These are phyloP conservation scores for Claviceps sp. DNA, from an alignment of 2,329 filamentous ascomycete species.

Conservation along the genomic window DNA sequence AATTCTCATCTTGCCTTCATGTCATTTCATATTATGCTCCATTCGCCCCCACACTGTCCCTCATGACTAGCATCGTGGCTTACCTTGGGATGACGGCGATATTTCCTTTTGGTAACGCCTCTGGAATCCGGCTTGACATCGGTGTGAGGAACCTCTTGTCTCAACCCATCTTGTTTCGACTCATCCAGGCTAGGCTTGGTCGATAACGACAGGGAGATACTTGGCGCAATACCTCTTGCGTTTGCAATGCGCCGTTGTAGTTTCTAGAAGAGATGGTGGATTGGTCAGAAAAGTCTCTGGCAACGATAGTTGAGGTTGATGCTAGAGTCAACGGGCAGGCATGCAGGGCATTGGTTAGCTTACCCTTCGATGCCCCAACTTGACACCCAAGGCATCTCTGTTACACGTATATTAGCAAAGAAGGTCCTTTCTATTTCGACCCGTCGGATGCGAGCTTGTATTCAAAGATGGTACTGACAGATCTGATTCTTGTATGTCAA, in stretches of 20 bases:
- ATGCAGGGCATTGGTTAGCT: constrained; percentile 14
- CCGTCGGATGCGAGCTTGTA: too few species aligned
- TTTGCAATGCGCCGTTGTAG: constrained; percentile 74
- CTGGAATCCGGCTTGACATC: constrained; percentile 30
- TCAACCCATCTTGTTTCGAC: constrained; percentile 38
- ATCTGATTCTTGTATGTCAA: constrained; percentile 75
- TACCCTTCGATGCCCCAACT: constrained; percentile 70
- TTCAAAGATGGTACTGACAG: constrained; percentile 38
- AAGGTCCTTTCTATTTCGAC: neutral
- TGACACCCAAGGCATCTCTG: constrained; percentile 61
- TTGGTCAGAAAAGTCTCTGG: constrained; percentile 4
- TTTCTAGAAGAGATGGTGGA: constrained; percentile 39
- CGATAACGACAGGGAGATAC: constrained; percentile 35
- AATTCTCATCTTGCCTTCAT: neutral
- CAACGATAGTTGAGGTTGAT: neutral
- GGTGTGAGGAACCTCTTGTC: constrained; percentile 32
- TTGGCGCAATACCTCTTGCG: constrained; percentile 47
- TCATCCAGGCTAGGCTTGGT: constrained; percentile 40
- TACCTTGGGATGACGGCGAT: constrained; percentile 65
- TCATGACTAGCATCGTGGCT: neutral
- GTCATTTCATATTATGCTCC: neutral
- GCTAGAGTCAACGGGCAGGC: too few species aligned
- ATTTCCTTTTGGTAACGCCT: constrained; percentile 53
- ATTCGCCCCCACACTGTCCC: too few species aligned
- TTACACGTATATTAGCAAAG: constrained; percentile 11